Evolutionary conservation across 208 protist species (phyloP).

Genomic region (Plasmodiophora brassicae): DNA sequence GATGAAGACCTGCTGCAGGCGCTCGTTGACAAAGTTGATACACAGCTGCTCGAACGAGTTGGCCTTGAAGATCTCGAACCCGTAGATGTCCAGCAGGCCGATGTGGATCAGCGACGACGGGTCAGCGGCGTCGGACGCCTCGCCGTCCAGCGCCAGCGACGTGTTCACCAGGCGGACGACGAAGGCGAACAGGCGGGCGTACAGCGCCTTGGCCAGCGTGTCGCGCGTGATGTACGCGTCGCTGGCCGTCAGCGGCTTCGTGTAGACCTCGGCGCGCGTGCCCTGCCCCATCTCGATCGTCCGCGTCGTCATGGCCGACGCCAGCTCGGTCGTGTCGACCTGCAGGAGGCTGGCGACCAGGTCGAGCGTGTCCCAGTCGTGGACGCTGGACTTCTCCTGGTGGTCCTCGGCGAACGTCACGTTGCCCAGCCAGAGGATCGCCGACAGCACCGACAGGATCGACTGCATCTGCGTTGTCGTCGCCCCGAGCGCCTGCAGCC

Average conservation of each 20-base stretch:
- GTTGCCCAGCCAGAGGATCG: constrained; percentile 17
- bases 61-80: constrained; percentile 30
- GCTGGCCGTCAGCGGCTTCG: not conserved
- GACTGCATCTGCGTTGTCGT: not conserved
- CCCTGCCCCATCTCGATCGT: not conserved
- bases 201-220: constrained; percentile 85
- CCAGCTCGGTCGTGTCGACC: not conserved
- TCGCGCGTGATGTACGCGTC: constrained; percentile 63
- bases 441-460: not conserved
- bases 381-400: not conserved
- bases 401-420: constrained; percentile 2
- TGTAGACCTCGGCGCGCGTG: not conserved
- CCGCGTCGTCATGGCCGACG: not conserved
- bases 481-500: not conserved
- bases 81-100: constrained; percentile 13
- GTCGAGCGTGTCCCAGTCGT: not conserved
- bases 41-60: constrained; percentile 47
- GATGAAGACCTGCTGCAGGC: constrained; percentile 38
- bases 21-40: constrained; percentile 46
- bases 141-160: constrained; percentile 48
- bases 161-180: constrained; percentile 82
- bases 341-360: not conserved
- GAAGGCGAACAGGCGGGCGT: constrained; percentile 87
- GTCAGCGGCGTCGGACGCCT: not conserved
- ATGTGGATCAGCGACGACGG: not conserved